Conservation (phyloP, 2,329 filamentous ascomycete genomes). For the Trichocomaceae sp. region DNA sequence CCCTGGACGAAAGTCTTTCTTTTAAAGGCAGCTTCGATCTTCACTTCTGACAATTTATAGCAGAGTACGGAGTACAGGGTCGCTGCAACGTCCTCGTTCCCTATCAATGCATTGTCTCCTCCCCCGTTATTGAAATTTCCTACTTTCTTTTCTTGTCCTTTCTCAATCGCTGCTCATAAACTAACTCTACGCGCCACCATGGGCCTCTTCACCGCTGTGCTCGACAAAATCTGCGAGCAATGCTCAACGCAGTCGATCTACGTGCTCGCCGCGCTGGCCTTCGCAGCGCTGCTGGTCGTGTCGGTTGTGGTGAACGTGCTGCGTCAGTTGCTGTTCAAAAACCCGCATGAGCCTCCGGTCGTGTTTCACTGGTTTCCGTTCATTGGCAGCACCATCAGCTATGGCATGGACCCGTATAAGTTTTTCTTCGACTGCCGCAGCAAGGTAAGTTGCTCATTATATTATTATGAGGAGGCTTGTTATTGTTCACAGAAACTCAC, state of each 20-base stretch:
- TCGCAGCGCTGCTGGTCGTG: conserved; percentile 45
- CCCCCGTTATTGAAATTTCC: background rate
- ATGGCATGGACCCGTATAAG: conserved; percentile 75
- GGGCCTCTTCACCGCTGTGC: conserved; percentile 46
- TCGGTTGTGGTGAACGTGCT: conserved; percentile 71
- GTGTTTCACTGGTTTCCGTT: conserved; percentile 63
- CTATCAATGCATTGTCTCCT: background rate
- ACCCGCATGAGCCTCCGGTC: conserved; percentile 67
- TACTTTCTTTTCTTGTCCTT: background rate
- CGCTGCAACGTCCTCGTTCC: background rate
- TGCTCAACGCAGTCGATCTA: conserved; percentile 43
- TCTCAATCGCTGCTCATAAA: background rate
- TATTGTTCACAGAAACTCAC: background rate
- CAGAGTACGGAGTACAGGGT: background rate
- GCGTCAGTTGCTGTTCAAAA: conserved; percentile 72
- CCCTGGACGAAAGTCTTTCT: background rate
- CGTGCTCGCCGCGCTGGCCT: conserved; percentile 39
- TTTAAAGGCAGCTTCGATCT: background rate
- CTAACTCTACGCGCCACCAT: conserved; percentile 31
- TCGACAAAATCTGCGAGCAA: conserved; percentile 40
- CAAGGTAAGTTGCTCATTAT: conserved; percentile 54
- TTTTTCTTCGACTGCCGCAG: conserved; percentile 60
- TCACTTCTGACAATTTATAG: background rate
- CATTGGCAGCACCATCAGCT: conserved; percentile 84
- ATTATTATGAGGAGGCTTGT: background rate